Conservation (phyloP, 2,329 filamentous ascomycete species). For the Fusarium heterosporum region DNA sequence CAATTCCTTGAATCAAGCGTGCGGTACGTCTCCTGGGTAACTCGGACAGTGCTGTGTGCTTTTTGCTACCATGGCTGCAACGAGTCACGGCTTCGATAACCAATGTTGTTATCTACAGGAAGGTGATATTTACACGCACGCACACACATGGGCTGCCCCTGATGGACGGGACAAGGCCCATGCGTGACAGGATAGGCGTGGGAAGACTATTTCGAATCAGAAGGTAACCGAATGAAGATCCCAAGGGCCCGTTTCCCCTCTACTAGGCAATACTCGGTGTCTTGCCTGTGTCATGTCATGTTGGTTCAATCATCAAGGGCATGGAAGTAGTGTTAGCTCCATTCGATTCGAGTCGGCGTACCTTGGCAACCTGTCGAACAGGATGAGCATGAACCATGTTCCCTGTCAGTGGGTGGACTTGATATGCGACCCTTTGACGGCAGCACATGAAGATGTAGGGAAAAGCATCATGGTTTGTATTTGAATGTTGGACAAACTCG, state of each 20-base stretch:
- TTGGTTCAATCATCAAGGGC: constrained; percentile 16
- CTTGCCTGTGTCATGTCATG: constrained; percentile 27
- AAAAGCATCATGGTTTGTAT: background rate
- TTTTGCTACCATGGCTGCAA: constrained; percentile 1
- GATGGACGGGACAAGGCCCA: background rate
- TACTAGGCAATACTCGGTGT: constrained; percentile 13
- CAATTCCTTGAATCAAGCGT: constrained; percentile 5
- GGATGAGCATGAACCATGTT: constrained; percentile 25
- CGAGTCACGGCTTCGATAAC: constrained; percentile 1
- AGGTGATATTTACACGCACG: constrained; percentile 3
- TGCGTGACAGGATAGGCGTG: constrained; percentile 1
- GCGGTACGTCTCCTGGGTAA: constrained; percentile 2
- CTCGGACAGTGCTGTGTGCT: constrained; percentile 1
- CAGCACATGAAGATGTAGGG: background rate
- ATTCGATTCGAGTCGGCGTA: constrained; percentile 7
- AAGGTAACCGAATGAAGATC: constrained; percentile 12
- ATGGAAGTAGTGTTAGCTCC: constrained; percentile 24
- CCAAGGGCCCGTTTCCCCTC: constrained; percentile 5
- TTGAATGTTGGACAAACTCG: background rate
- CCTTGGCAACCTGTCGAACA: constrained; percentile 29
- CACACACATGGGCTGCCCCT: background rate
- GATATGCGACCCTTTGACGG: constrained; percentile 4
- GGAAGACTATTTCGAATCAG: background rate
- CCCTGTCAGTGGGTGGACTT: constrained; percentile 26
- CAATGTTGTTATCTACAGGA: background rate